phyloP scores from a whole-genome alignment of 1,139 yeast genomes.

The Sugiyamaella grinbergsii region DNA sequence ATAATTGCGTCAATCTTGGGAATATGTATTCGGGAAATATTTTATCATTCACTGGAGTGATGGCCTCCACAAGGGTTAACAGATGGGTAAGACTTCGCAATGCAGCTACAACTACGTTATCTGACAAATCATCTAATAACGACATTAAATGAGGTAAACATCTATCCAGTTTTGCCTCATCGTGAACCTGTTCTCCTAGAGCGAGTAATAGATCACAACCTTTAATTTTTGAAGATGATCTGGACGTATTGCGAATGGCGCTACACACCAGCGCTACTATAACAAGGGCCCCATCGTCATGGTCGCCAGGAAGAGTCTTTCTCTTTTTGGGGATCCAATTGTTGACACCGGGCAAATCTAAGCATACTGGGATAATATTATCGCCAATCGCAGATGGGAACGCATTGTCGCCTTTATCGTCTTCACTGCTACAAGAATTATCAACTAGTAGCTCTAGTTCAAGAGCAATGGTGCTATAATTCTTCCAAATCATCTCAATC shows the following conservation, averaged over 20 bases:
- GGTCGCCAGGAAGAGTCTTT: slow-evolving; percentile 37
- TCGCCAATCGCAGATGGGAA: slow-evolving; percentile 6
- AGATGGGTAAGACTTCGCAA: slow-evolving; percentile 52
- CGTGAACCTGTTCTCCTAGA: slow-evolving; percentile 73
- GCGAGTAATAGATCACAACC: slow-evolving; percentile 79
- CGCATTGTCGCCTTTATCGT: slow-evolving; percentile 16
- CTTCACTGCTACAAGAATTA: slow-evolving; percentile 1
- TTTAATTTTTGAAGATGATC: slow-evolving; percentile 62
- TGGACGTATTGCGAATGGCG: slow-evolving; percentile 62
- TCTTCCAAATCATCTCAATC: slow-evolving; percentile 58
- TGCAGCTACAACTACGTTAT: slow-evolving; percentile 57
- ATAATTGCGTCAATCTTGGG: slow-evolving; percentile 54
- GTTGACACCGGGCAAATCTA: slow-evolving; percentile 54
- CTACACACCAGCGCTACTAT: slow-evolving; percentile 66
- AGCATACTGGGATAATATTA: slow-evolving; percentile 44
- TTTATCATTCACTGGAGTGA: slow-evolving; percentile 74
- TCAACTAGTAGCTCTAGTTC: slow-evolving; percentile 47
- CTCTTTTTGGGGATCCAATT: slow-evolving; percentile 33
- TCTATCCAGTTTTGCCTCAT: slow-evolving; percentile 83
- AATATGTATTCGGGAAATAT: slow-evolving; percentile 79
- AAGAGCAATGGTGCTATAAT: slow-evolving; percentile 55
- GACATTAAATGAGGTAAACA: slow-evolving; percentile 75
- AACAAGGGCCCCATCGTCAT: slow-evolving; percentile 58
- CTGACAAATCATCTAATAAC: slow-evolving; percentile 55
- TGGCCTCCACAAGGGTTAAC: slow-evolving; percentile 60